Conservation (phyloP, 495 filamentous ascomycete species). For the Rhypophila decipiens region DNA sequence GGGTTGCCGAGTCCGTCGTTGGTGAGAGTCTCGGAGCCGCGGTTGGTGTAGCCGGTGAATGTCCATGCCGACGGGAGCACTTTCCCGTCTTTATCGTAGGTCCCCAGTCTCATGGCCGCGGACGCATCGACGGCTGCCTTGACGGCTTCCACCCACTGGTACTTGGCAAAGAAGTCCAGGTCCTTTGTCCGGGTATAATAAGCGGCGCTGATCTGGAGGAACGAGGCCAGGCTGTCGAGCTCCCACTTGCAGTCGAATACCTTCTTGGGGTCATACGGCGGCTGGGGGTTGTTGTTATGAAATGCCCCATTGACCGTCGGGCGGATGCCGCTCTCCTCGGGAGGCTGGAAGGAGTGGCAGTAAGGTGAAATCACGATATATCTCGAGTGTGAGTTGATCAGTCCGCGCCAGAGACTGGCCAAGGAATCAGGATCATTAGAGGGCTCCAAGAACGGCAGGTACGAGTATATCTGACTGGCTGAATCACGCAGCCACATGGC, state of each 20-base stretch:
- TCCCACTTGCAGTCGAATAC: conserved; percentile 64
- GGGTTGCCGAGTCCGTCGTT: conserved; percentile 59
- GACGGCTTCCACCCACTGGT: conserved; percentile 54
- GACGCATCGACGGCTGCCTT: conserved; percentile 49
- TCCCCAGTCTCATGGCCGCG: conserved; percentile 53
- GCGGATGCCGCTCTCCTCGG: conserved; percentile 44
- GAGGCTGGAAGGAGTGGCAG: conserved; percentile 58
- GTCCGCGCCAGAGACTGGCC: conserved; percentile 53
- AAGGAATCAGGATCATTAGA: conserved; percentile 45
- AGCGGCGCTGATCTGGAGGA: conserved; percentile 52
- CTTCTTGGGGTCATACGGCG: conserved; percentile 41
- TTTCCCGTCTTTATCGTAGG: conserved; percentile 49
- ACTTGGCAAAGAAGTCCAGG: conserved; percentile 51
- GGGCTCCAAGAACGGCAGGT: conserved; percentile 49
- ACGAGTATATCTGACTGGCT: conserved; percentile 56
- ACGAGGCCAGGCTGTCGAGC: conserved; percentile 56
- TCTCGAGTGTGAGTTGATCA: conserved; percentile 54
- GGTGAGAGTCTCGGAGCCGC: conserved; percentile 52
- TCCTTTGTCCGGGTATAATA: conserved; percentile 53
- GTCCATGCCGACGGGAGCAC: conserved; percentile 49
- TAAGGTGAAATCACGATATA: conserved; percentile 54
- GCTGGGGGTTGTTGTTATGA: conserved; percentile 37
- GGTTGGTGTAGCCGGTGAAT: conserved; percentile 51
- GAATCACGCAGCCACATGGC: conserved; percentile 64
- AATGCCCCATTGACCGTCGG: conserved; percentile 45